Base-by-base conservation (phyloP, 1,284 basidiomycete species). In the Tremellales sp. region DNA sequence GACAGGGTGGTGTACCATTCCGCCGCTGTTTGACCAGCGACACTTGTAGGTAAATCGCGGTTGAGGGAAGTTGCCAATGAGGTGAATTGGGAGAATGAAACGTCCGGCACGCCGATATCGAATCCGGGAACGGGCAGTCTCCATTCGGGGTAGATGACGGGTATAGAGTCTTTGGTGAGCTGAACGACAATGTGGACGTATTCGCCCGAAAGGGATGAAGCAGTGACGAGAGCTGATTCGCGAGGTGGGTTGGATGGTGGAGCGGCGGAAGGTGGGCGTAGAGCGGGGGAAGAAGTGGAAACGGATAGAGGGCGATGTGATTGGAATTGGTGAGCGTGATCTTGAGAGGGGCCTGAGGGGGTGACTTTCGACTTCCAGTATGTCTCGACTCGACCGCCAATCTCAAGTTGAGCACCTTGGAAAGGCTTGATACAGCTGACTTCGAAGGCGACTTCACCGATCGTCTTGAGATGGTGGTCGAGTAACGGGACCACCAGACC, bases 401-500 rank as follows among this genome's bases (percentile, higher is more conserved):
- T 87, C 75, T 94, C 89, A n/a, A 98, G 80, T 58, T 90, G 91
- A 40, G 93, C 90, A 8, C 88, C 90, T 56, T 86, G 84, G 72
- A 97, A 98, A 2, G 92, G 89, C 19, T 84, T 87, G 60, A 97
- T 85, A 53, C 93, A 83, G 64, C 84, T 88, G 36, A 92, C 79
- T 67, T 91, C 89, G 69, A 97, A 93, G 40, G 85, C 82, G 13
- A 98, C 85, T 80, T 98, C 92, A 60, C 96, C 96, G 49, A 98
- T 90, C 43, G 92, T 83, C 72, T 96, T 90, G 47, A 99, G 77
- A 54, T 91, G 85, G 54, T 89, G 87, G 70, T 98, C 96, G 58
- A 98, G 76, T 46, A 99, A 85, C 1, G 94, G 92, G 6, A 90
- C 76, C 13, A 83, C 81, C 60, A 87, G 85, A 19, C 68, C 56